Percentiles rank a stretch among this genome's conserved stretches.
These are phyloP conservation scores for Ceratobasidium papillatum DNA, from an alignment of 1,284 basidiomycete species.

Conservation along the genomic window DNA sequence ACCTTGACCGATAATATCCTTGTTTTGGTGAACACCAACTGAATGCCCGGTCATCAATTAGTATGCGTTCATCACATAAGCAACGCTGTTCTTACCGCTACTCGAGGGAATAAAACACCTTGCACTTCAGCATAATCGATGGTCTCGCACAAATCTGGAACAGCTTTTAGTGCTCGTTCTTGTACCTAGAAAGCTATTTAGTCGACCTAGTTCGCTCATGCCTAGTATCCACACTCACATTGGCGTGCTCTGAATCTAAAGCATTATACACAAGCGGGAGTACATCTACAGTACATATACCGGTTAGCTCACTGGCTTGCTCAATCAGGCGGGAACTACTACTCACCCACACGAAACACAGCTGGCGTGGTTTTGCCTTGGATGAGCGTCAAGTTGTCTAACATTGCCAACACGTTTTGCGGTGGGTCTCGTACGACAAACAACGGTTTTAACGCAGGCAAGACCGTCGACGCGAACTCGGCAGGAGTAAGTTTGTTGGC, in stretches of 20 bases:
- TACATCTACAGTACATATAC: conserved; percentile 68
- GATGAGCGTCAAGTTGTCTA: conserved; percentile 89
- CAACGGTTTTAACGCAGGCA: conserved; percentile 89
- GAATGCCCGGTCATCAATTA: conserved; percentile 4
- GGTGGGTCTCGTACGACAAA: conserved; percentile 95
- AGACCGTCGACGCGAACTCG: conserved; percentile 83
- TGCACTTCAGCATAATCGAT: conserved; percentile 94
- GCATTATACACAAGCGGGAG: conserved; percentile 95
- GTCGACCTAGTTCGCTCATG: conserved; percentile 26
- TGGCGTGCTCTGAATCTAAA: conserved; percentile 88
- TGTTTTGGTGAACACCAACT: conserved; percentile 92
- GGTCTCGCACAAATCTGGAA: conserved; percentile 89
- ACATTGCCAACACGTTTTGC: conserved; percentile 91
- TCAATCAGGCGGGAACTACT: neutral
- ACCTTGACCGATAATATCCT: conserved; percentile 88
- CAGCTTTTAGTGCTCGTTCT: conserved; percentile 85
- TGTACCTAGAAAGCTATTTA: conserved; percentile 68
- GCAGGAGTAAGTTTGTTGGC: conserved; percentile 76
- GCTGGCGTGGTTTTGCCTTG: conserved; percentile 89
- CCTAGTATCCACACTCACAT: conserved; percentile 58
- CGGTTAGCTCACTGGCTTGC: neutral
- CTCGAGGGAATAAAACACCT: conserved; percentile 83
- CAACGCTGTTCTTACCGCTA: conserved; percentile 68
- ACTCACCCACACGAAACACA: conserved; percentile 87
- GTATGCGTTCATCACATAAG: conserved; percentile 11